Evolutionary conservation across 1,284 basidiomycete genomes (phyloP).

Genomic region (Sporisorium exsertum): DNA sequence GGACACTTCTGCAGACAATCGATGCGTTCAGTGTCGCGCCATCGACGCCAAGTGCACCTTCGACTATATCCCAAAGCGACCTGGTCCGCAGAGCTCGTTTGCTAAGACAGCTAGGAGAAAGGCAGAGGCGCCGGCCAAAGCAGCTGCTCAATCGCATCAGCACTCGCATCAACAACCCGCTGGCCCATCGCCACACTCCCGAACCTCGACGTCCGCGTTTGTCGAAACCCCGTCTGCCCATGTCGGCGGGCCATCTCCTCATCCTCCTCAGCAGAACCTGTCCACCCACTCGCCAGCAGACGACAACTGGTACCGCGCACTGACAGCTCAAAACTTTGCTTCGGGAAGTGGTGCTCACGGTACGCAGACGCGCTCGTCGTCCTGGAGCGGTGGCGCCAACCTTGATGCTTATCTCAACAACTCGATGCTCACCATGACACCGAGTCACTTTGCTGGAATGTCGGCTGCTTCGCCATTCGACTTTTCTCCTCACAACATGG

Average conservation of each 20-base stretch:
- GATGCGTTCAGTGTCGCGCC: conserved; percentile 52
- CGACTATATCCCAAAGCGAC: conserved; percentile 54
- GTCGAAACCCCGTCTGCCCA: conserved; percentile 11
- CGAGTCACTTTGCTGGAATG: conserved; percentile 25
- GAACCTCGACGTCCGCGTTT: conserved; percentile 13
- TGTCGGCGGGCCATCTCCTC: conserved; percentile 11
- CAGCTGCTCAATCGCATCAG: background rate
- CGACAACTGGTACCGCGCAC: conserved; percentile 37
- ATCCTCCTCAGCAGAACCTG: conserved; percentile 12
- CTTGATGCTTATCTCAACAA: conserved; percentile 43
- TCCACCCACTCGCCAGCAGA: conserved; percentile 14
- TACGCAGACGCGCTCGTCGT: conserved; percentile 36
- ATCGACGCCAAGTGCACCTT: conserved; percentile 54
- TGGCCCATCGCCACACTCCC: conserved; percentile 16
- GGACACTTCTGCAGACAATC: conserved; percentile 37
- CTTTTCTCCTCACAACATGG: conserved; percentile 30
- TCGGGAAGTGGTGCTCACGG: conserved; percentile 4
- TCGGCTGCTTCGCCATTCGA: conserved; percentile 35
- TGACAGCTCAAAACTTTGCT: conserved; percentile 30
- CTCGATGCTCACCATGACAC: conserved; percentile 45
- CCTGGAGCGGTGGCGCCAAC: conserved; percentile 35
- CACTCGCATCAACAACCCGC: conserved; percentile 1
- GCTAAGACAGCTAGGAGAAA: conserved; percentile 40
- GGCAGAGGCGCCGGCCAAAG: conserved; percentile 26
- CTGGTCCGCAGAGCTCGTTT: conserved; percentile 54